A percentile compares a stretch with the other conserved stretches of the same genome.
These are phyloP conservation scores for Acanthochlamys bracteata DNA, from an alignment of 106 monocot genomes.

Conservation along the genomic window DNA sequence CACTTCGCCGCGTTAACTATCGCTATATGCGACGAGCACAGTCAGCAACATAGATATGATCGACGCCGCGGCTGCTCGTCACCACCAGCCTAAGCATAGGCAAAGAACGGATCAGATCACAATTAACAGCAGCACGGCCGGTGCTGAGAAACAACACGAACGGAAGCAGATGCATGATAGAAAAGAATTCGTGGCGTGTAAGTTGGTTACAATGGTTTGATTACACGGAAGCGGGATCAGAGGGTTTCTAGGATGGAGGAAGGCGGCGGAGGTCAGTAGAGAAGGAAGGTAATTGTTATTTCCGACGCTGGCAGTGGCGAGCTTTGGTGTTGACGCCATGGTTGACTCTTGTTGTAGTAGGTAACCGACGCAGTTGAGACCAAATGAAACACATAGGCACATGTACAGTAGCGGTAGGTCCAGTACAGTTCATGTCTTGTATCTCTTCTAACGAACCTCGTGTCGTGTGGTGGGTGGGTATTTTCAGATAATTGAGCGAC, in stretches of 20 bases:
- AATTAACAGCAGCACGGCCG: slow-evolving; percentile 8
- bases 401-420: background rate
- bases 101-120: slow-evolving; percentile 15
- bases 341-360: too few relatives aligned
- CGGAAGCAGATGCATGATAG: slow-evolving; percentile 10
- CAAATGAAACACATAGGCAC: background rate
- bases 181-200: slow-evolving; percentile 15
- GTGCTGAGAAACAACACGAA: slow-evolving; percentile 4
- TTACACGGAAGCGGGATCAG: slow-evolving; percentile 8
- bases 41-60: slow-evolving; percentile 40
- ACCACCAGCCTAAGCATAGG: slow-evolving; percentile 18
- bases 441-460: too few relatives aligned
- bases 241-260: slow-evolving; percentile 3
- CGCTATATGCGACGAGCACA: slow-evolving; percentile 24
- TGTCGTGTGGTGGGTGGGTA: too few relatives aligned
- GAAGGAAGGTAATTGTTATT: background rate
- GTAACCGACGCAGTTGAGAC: too few relatives aligned
- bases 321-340: background rate
- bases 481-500: background rate
- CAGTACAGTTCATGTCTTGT: too few relatives aligned
- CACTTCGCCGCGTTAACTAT: slow-evolving; percentile 16
- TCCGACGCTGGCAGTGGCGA: background rate
- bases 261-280: slow-evolving; percentile 14
- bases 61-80: slow-evolving; percentile 23
- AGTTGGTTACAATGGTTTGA: slow-evolving; percentile 13